Evolutionary conservation across 495 filamentous ascomycete genomes (phyloP).

Genomic region (Aspergillus panamensis): DNA sequence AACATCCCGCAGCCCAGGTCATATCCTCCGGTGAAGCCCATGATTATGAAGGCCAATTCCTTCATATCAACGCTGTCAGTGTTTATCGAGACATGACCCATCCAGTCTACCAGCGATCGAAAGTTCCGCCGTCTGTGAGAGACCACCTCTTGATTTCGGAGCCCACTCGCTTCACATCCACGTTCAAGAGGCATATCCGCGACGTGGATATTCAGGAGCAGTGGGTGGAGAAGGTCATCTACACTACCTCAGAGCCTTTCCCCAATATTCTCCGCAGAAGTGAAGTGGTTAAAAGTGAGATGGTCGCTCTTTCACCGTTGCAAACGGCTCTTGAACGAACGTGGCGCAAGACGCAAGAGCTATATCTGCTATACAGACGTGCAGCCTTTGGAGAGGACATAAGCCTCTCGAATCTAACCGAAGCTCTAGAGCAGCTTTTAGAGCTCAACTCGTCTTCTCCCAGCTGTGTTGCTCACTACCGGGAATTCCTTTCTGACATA

Average conservation of each 20-base stretch:
- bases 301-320: slow-evolving; percentile 64
- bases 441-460: slow-evolving; percentile 58
- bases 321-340: slow-evolving; percentile 92
- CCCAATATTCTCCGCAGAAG: slow-evolving; percentile 87
- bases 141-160: slow-evolving; percentile 78
- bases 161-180: slow-evolving; percentile 69
- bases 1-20: slow-evolving; percentile 85
- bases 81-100: slow-evolving; percentile 78
- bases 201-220: slow-evolving; percentile 64
- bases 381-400: slow-evolving; percentile 70
- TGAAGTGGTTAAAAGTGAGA: slow-evolving; percentile 71
- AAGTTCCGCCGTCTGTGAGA: slow-evolving; percentile 74
- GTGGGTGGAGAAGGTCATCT: slow-evolving; percentile 82
- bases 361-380: slow-evolving; percentile 68
- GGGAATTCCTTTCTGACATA: slow-evolving; percentile 59
- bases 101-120: slow-evolving; percentile 82
- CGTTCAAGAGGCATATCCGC: slow-evolving; percentile 60
- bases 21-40: slow-evolving; percentile 66
- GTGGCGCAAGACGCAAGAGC: slow-evolving; percentile 82
- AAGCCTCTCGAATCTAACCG: slow-evolving; percentile 61
- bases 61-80: slow-evolving; percentile 77
- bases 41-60: slow-evolving; percentile 88
- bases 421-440: slow-evolving; percentile 69
- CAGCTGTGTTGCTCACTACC: slow-evolving; percentile 70
- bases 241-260: slow-evolving; percentile 79